phyloP scores from a whole-genome alignment of 108 stramenopile genomes.

The Bacterosira constricta region DNA sequence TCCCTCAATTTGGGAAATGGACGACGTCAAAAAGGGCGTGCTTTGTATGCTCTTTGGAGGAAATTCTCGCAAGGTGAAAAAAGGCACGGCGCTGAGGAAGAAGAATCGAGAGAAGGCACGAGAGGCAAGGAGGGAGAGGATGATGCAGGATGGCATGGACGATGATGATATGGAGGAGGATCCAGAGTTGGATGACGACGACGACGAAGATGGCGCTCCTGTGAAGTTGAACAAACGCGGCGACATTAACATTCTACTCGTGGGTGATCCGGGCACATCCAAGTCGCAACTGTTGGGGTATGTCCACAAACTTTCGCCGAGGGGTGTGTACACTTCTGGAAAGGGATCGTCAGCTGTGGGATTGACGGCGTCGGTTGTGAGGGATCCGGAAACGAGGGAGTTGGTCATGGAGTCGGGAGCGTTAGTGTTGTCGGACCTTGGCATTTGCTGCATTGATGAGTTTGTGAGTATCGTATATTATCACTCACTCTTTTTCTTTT shows the following conservation, averaged over 20 bases:
- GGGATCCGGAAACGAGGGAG: constrained; percentile 98
- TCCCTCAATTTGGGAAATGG: constrained; percentile 98
- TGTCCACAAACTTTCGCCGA: constrained; percentile 95
- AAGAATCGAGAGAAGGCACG: constrained; percentile 42
- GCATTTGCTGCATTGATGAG: constrained; percentile 98
- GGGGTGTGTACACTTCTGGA: constrained; percentile 98
- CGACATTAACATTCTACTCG: constrained; percentile 98
- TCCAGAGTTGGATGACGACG: constrained; percentile 48
- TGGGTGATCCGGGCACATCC: constrained; percentile 97
- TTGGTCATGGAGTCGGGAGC: constrained; percentile 98
- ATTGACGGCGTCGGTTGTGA: constrained; percentile 97
- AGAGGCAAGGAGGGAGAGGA: constrained; percentile 26
- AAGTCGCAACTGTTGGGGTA: constrained; percentile 97
- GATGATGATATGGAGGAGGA: constrained; percentile 36
- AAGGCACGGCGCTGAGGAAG: constrained; percentile 37
- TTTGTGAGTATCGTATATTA: constrained; percentile 53
- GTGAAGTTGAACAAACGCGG: constrained; percentile 86
- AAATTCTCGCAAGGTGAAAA: constrained; percentile 64
- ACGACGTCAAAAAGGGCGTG: constrained; percentile 98
- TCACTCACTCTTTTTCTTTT: neutral
- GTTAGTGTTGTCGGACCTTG: constrained; percentile 95
- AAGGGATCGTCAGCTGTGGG: constrained; percentile 98
- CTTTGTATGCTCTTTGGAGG: constrained; percentile 99
- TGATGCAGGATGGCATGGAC: constrained; percentile 8
- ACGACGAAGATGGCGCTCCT: constrained; percentile 37